phyloP scores from a whole-genome alignment of 2,329 filamentous ascomycete species.

The Podosphaera xanthii region DNA sequence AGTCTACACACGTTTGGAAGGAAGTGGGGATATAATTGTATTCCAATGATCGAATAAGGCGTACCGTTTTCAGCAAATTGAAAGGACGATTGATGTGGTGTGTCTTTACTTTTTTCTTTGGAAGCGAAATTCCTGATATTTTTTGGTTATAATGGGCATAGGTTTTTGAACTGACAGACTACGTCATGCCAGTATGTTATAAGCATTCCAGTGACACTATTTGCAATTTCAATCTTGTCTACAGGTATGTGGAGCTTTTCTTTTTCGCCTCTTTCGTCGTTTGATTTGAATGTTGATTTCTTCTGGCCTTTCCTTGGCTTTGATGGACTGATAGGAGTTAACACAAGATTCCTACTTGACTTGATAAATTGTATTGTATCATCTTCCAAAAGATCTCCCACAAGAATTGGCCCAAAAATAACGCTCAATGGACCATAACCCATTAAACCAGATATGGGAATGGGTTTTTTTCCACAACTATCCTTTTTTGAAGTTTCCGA shows the following conservation, averaged over 20 bases:
- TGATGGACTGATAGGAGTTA: slow-evolving; percentile 17
- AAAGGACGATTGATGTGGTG: too few species aligned
- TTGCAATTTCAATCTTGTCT: slow-evolving; percentile 35
- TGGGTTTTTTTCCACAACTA: slow-evolving; percentile 26
- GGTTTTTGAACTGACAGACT: slow-evolving; percentile 32
- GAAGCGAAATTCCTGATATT: slow-evolving; percentile 5
- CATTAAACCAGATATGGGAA: slow-evolving; percentile 37
- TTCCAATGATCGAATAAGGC: too few species aligned
- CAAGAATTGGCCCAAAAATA: slow-evolving; percentile 39
- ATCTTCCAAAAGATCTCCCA: slow-evolving; percentile 31
- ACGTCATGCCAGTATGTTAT: slow-evolving; percentile 42
- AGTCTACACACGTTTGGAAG: too few species aligned
- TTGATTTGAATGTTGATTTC: slow-evolving; percentile 17
- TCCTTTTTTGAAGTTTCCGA: slow-evolving; percentile 31
- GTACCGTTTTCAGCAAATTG: too few species aligned
- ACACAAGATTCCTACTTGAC: slow-evolving; percentile 10
- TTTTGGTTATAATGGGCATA: slow-evolving; percentile 14
- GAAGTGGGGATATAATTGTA: too few species aligned
- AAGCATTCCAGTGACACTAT: slow-evolving; percentile 39
- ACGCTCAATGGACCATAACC: slow-evolving; percentile 39
- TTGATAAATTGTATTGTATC: slow-evolving; percentile 20
- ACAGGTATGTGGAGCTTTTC: slow-evolving; percentile 16
- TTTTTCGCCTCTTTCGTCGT: slow-evolving; percentile 15
- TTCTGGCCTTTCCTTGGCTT: slow-evolving; percentile 18
- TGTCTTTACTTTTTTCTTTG: slow-evolving; percentile 3